Evolutionary conservation across 1,139 yeast species (phyloP).

Genomic region (Pichia sorboxylosa): DNA sequence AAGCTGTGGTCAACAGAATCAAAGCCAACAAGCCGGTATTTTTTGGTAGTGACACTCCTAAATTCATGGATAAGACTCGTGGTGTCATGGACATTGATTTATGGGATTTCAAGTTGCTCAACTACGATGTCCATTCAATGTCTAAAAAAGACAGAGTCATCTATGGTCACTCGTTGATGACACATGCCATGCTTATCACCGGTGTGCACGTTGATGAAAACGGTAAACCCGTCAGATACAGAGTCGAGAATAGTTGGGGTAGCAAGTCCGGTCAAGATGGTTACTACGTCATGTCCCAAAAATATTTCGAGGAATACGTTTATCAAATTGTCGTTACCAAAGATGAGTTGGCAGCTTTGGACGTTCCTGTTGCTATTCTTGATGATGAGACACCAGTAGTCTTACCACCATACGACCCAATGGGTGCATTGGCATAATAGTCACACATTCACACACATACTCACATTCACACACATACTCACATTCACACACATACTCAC

Average conservation of each 20-base stretch:
- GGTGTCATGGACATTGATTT: conserved; percentile 65
- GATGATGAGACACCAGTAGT: conserved; percentile 40
- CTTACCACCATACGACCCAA: conserved; percentile 75
- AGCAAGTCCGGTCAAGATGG: conserved; percentile 64
- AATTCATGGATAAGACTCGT: conserved; percentile 41
- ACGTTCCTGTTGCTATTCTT: conserved; percentile 26
- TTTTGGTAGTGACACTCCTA: conserved; percentile 82
- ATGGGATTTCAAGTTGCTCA: conserved; percentile 56
- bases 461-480: no score
- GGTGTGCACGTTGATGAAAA: conserved; percentile 46
- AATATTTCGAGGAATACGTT: conserved; percentile 72
- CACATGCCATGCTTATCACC: conserved; percentile 78
- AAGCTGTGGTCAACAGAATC: conserved; percentile 54
- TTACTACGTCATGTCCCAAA: conserved; percentile 69
- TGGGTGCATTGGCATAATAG: conserved; percentile 61
- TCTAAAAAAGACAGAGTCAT: conserved; percentile 45
- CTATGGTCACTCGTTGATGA: conserved; percentile 56
- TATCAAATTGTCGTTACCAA: conserved; percentile 65
- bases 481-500: no score
- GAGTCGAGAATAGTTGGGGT: conserved; percentile 86
- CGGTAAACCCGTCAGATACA: conserved; percentile 62
- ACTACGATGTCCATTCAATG: conserved; percentile 42
- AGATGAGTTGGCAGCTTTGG: conserved; percentile 26
- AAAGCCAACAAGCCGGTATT: conserved; percentile 66
- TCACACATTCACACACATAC: no score